Conservation (phyloP, 306 rosid species). For the Cyclanthera cordifolia region DNA sequence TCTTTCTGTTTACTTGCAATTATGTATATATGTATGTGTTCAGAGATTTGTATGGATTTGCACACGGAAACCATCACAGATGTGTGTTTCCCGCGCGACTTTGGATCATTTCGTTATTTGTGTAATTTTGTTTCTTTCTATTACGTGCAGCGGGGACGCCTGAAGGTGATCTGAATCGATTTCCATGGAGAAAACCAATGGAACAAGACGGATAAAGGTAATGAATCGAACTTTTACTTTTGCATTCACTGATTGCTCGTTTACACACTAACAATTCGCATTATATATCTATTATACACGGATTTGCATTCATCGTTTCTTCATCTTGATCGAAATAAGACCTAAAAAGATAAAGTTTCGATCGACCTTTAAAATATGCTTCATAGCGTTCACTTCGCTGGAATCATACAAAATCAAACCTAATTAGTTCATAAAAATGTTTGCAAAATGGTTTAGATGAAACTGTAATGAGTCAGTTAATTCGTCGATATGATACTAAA, state of each 20-base stretch:
- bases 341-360: neutral
- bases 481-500: neutral
- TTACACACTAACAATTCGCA: neutral
- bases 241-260: neutral
- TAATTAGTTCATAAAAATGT: neutral
- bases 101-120: neutral
- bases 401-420: neutral
- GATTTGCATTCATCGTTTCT: conserved; percentile 4
- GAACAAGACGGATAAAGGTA: conserved; percentile 5
- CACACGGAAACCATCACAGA: neutral
- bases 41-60: neutral
- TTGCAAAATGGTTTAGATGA: neutral
- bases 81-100: neutral
- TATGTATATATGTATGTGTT: neutral
- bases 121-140: neutral
- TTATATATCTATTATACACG: neutral
- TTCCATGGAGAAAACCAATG: conserved; percentile 39
- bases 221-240: neutral
- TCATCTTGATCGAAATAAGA: neutral
- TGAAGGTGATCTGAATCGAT: conserved; percentile 33
- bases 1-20: no score
- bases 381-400: neutral
- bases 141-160: conserved; percentile 51
- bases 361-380: neutral
- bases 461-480: neutral